These are phyloP conservation scores for Neopestalotiopsis sp. DNA, from an alignment of 2,329 filamentous ascomycete genomes.

Conservation along the genomic window DNA sequence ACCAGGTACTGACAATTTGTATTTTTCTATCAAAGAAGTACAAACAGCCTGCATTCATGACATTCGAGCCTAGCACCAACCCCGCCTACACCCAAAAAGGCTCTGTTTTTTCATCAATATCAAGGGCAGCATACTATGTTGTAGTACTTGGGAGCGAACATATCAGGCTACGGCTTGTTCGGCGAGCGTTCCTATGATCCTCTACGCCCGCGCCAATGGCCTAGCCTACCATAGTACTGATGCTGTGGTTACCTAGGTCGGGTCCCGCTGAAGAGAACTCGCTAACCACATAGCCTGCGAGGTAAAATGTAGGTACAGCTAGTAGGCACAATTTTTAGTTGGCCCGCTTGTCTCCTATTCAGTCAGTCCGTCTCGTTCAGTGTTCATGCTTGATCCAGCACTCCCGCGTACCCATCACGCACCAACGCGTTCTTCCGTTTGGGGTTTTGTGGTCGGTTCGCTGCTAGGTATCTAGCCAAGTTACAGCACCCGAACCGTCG, in stretches of 20 bases:
- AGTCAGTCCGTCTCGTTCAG: background rate
- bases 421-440: background rate
- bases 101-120: too few species aligned
- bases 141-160: constrained; percentile 34
- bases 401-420: background rate
- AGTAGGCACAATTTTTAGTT: background rate
- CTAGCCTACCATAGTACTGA: constrained; percentile 21
- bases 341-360: background rate
- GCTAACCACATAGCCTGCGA: background rate
- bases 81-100: constrained; percentile 32
- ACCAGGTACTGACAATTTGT: background rate
- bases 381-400: background rate
- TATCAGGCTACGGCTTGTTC: constrained; percentile 54
- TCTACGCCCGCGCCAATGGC: constrained; percentile 32
- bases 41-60: constrained; percentile 24
- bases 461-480: constrained; percentile 3
- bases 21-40: constrained; percentile 15
- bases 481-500: background rate
- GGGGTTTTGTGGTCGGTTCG: background rate
- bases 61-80: constrained; percentile 32
- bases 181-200: constrained; percentile 42
- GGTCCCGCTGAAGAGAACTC: constrained; percentile 8
- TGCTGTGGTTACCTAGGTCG: background rate
- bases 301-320: background rate
- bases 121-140: constrained; percentile 23